Percentiles rank a stretch among this genome's conserved stretches.
Evolutionary conservation across 306 rosid genomes (phyloP).

Genomic region (Prunus mira): DNA sequence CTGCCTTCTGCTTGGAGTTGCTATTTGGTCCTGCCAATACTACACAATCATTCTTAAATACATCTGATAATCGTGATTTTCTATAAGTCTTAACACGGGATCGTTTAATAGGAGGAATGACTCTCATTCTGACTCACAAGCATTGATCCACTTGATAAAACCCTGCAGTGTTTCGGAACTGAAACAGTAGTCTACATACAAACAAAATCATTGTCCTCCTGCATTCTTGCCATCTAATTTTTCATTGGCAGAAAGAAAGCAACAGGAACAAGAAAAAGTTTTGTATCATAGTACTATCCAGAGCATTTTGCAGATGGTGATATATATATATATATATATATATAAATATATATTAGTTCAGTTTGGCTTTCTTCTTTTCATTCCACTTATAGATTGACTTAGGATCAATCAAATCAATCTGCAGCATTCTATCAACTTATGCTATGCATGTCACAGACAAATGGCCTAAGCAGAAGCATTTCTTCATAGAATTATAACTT

Average conservation of each 20-base stretch:
- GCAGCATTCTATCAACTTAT: no score
- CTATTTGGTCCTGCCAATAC: conserved; percentile 90
- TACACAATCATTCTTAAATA: conserved; percentile 40
- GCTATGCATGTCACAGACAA: no score
- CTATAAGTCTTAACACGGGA: conserved; percentile 1
- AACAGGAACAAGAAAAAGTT: conserved; percentile 21
- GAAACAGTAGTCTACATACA: not conserved
- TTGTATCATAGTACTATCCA: conserved; percentile 28
- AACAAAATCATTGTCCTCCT: not conserved
- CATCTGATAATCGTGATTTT: conserved; percentile 17
- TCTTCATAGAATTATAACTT: not conserved
- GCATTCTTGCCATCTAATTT: conserved; percentile 24
- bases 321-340: not conserved
- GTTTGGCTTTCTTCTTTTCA: not conserved
- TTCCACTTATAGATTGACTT: not conserved
- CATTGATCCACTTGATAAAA: not conserved
- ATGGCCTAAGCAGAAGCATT: no score
- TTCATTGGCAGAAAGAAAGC: conserved; percentile 46
- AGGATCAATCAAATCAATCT: no score
- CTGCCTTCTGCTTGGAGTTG: conserved; percentile 75
- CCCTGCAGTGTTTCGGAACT: conserved; percentile 5
- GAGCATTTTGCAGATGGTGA: not conserved
- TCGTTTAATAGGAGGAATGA: not conserved
- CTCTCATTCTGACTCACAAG: not conserved
- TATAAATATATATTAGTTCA: not conserved